Evolutionary conservation across 2,329 filamentous ascomycete genomes (phyloP).

Genomic region (Furcasterigmium sp.): DNA sequence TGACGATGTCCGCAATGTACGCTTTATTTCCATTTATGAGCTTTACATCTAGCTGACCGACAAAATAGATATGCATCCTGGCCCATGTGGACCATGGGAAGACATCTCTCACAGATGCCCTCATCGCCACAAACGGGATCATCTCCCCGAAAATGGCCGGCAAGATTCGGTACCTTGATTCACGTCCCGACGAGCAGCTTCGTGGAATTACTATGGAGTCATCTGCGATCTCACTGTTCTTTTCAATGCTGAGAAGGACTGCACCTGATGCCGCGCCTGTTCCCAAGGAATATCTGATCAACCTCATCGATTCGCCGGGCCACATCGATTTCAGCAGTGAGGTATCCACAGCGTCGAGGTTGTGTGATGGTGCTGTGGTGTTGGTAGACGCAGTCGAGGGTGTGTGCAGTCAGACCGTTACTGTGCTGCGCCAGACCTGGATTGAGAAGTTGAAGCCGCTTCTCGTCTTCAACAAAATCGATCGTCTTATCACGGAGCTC

Average conservation of each 20-base stretch:
- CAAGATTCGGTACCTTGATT: constrained; percentile 97
- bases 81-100: constrained; percentile 98
- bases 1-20: constrained; percentile 87
- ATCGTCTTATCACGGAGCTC: constrained; percentile 86
- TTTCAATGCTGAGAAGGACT: constrained; percentile 78
- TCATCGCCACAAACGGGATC: constrained; percentile 98
- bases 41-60: constrained; percentile 7
- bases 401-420: constrained; percentile 97
- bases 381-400: constrained; percentile 96
- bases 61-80: constrained; percentile 77
- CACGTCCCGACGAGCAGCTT: constrained; percentile 88
- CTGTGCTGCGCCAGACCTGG: constrained; percentile 91
- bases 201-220: constrained; percentile 99
- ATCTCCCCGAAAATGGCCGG: constrained; percentile 96
- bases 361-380: constrained; percentile 92
- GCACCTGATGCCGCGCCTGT: constrained; percentile 63
- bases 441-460: constrained; percentile 91
- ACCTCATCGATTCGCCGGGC: constrained; percentile 94
- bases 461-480: constrained; percentile 97
- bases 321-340: constrained; percentile 99
- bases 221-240: constrained; percentile 93
- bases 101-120: constrained; percentile 90
- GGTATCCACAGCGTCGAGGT: constrained; percentile 87
- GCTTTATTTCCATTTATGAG: constrained; percentile 18
- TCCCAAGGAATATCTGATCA: constrained; percentile 88